A percentile compares a stretch with the other conserved stretches of the same genome.
Evolutionary conservation across 768 basidiomycete genomes (phyloP).

Genomic region (Chalciporus chontae): DNA sequence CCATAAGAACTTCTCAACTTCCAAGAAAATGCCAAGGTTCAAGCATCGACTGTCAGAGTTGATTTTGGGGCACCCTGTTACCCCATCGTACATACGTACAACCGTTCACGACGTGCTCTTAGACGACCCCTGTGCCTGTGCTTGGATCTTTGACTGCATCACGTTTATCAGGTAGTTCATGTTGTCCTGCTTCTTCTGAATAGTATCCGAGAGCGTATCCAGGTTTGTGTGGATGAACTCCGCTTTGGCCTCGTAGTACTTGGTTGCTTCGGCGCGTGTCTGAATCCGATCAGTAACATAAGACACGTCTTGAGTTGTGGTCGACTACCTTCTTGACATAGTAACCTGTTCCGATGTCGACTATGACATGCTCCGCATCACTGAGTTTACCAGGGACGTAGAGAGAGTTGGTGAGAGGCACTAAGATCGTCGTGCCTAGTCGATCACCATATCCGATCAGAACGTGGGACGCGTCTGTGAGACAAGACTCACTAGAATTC

Average conservation of each 20-base stretch:
- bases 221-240: conserved; percentile 81
- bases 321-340: conserved; percentile 82
- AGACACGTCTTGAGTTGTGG: conserved; percentile 8
- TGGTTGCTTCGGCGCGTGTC: conserved; percentile 76
- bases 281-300: conserved; percentile 31
- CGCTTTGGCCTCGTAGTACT: conserved; percentile 79
- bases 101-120: conserved; percentile 21
- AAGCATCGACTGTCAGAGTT: background rate
- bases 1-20: background rate
- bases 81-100: background rate
- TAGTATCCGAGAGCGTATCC: conserved; percentile 83
- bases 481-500: conserved; percentile 49
- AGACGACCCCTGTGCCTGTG: conserved; percentile 16
- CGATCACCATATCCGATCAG: background rate
- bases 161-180: conserved; percentile 69
- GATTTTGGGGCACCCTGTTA: background rate
- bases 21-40: background rate
- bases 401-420: conserved; percentile 91
- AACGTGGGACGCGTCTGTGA: background rate
- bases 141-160: conserved; percentile 61
- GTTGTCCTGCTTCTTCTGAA: conserved; percentile 89
- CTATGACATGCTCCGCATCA: conserved; percentile 82
- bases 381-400: conserved; percentile 91
- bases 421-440: conserved; percentile 81
- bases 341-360: conserved; percentile 96